Evolutionary conservation across 345 rosid genomes (phyloP), one percentile per base, ranked within the genome.

Genomic region (Eucalyptus marginata): DNA sequence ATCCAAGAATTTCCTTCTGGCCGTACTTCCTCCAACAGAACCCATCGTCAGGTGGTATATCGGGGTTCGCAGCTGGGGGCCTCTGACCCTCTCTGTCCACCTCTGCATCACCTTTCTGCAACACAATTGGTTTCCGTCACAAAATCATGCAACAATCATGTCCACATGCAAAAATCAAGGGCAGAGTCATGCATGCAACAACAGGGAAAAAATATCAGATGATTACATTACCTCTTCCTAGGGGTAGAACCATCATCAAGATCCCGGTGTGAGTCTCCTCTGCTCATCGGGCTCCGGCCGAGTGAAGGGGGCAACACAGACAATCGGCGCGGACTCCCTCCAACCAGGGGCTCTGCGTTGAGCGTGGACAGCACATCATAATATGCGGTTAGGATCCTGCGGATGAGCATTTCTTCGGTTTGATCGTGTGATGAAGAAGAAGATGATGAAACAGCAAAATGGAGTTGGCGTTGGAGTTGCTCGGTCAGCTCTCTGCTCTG

Each of bases 1-100:
- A 93, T 85, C 99, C 96, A 43, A 93, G 97, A 80, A 96, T 97
- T 68, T 93, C 95, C 89, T 97, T 96, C 96, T 54, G 10, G 7
- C 25, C 58, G 58, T 54, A 54, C 58, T 8, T 54, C 58, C 2
- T 20, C 58, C 58, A 96, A 88, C 93, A 92, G 71, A 93, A 95
- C n/a, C 99, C 99, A 92, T 97, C 97, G 59, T 95, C 58, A 54
- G 16, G 59, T 54, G 59, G 1, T 20, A n/a, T 93, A 62, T 95
- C 96, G 84, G 93, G 85, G 51, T 93, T 94, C 88, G 90, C 81
- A 10, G 92, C 97, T 10, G 96, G 86, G 85, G 86, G 64, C 93
- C 94, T 88, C 90, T 87, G 87, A 96, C 96, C 86, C 86, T 90
- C 83, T 90, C 27, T 3, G 89, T 93, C 99, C 97, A 93, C 88